phyloP scores from a whole-genome alignment of 345 rosid genomes.

The Boechera retrofracta region DNA sequence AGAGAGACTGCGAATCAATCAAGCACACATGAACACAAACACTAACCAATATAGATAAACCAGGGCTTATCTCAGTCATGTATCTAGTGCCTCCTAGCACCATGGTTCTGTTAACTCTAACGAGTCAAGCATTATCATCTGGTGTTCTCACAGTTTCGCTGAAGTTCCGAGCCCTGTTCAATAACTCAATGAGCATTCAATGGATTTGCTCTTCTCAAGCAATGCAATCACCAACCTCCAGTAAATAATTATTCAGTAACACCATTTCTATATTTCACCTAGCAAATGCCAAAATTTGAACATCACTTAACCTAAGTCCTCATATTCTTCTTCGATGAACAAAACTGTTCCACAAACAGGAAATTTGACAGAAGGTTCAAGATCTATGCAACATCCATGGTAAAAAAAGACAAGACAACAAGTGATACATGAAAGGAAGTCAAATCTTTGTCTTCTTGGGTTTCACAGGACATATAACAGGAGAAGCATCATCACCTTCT shows the following conservation, averaged over 20 bases:
- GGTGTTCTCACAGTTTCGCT: background rate
- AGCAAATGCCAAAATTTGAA: background rate
- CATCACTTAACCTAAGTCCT: background rate
- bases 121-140: background rate
- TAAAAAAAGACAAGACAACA: background rate
- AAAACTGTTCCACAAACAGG: conserved; percentile 1
- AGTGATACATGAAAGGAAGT: background rate
- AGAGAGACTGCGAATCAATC: background rate
- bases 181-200: background rate
- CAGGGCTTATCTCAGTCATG: background rate
- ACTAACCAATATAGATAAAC: background rate
- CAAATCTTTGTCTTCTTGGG: conserved; percentile 69
- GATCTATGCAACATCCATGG: background rate
- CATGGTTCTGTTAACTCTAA: conserved; percentile 1
- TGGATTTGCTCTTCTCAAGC: background rate
- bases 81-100: background rate
- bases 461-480: conserved; percentile 51
- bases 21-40: background rate
- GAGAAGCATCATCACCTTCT: conserved; percentile 41
- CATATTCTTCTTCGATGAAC: background rate
- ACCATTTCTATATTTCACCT: conserved; percentile 6
- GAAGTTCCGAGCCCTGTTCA: background rate
- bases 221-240: background rate
- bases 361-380: conserved; percentile 14
- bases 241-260: background rate